phyloP scores from a whole-genome alignment of 768 basidiomycete species.

The Tulasnella sp. region DNA sequence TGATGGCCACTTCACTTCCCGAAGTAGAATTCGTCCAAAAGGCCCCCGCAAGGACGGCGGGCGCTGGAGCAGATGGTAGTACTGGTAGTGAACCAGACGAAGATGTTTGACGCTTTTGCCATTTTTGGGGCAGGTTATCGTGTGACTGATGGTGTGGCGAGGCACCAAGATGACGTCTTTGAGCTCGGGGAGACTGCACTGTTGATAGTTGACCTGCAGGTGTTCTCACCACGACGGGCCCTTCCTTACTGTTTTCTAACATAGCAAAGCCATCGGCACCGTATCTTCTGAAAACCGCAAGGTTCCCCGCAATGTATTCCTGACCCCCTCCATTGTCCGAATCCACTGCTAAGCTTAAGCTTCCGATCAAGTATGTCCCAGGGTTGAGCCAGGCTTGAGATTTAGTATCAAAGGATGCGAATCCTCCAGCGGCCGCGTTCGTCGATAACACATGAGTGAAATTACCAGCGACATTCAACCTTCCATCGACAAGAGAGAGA shows the following conservation, averaged over 20 bases:
- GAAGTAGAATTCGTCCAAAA: slow-evolving; percentile 80
- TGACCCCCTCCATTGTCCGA: slow-evolving; percentile 37
- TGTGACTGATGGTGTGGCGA: no score
- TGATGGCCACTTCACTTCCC: slow-evolving; percentile 49
- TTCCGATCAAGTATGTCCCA: slow-evolving; percentile 61
- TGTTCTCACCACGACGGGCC: slow-evolving; percentile 45
- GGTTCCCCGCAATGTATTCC: slow-evolving; percentile 59
- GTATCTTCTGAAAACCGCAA: slow-evolving; percentile 42
- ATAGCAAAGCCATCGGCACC: slow-evolving; percentile 72
- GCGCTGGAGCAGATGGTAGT: slow-evolving; percentile 45
- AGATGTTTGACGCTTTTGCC: slow-evolving; percentile 34
- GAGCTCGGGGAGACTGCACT: slow-evolving; percentile 21
- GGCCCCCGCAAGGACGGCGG: slow-evolving; percentile 69
- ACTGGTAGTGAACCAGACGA: slow-evolving; percentile 42
- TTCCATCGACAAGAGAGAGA: slow-evolving; percentile 37
- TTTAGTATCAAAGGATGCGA: slow-evolving; percentile 60
- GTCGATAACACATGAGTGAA: slow-evolving; percentile 41
- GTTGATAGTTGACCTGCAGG: slow-evolving; percentile 43
- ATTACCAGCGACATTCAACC: slow-evolving; percentile 58
- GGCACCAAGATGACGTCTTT: slow-evolving; percentile 30
- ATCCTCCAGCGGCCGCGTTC: slow-evolving; percentile 38
- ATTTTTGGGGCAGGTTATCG: no score
- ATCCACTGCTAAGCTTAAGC: slow-evolving; percentile 50
- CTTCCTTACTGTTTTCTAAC: slow-evolving; percentile 49
- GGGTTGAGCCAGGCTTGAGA: slow-evolving; percentile 54